Evolutionary conservation across 768 basidiomycete genomes (phyloP).

Genomic region (Termitomyces titanicus): DNA sequence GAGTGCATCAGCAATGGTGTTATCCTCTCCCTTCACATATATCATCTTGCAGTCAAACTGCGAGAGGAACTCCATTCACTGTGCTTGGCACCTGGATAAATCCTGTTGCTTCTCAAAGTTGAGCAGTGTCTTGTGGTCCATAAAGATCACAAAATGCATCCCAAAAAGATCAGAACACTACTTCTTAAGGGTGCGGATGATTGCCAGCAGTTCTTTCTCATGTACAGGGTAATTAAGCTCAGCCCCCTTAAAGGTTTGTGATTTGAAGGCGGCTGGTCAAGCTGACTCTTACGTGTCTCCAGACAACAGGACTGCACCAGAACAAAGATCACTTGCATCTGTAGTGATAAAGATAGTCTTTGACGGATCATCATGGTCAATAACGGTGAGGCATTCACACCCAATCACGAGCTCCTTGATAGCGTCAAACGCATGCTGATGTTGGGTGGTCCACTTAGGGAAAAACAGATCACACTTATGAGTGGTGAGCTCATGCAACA

Average conservation of each 20-base stretch:
- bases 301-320: not conserved
- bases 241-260: too few species aligned
- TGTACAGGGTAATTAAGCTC: too few species aligned
- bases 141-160: too few species aligned
- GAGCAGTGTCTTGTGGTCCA: too few species aligned
- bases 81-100: too few species aligned
- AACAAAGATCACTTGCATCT: not conserved
- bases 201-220: too few species aligned
- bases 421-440: not conserved
- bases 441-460: not conserved
- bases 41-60: conserved; percentile 31
- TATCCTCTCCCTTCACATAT: conserved; percentile 33
- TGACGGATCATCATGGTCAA: not conserved
- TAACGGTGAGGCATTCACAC: not conserved
- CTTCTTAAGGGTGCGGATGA: too few species aligned
- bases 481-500: not conserved
- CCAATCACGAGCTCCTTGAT: not conserved
- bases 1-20: conserved; percentile 31
- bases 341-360: not conserved
- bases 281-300: not conserved
- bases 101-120: too few species aligned
- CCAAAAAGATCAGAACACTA: too few species aligned
- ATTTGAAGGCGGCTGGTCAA: not conserved
- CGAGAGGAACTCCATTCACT: not conserved
- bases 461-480: not conserved